These are phyloP conservation scores for Chamaenerion angustifolium DNA, from an alignment of 345 rosid genomes.

Conservation along the genomic window DNA sequence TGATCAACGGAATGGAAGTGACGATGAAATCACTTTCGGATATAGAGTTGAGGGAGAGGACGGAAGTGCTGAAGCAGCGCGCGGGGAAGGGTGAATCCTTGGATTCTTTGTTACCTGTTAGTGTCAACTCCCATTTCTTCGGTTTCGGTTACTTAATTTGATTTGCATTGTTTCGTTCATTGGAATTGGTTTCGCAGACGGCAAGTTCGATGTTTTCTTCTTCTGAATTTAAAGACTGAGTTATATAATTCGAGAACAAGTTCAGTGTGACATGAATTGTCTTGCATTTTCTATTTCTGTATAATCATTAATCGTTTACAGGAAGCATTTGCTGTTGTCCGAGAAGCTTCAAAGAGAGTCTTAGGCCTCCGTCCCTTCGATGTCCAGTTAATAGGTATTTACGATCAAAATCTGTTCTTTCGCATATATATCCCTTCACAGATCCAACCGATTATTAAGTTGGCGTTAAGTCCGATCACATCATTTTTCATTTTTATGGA, in stretches of 20 bases:
- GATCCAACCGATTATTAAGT: too few relatives aligned
- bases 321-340: slow-evolving; percentile 93
- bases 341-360: slow-evolving; percentile 89
- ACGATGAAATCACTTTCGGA: slow-evolving; percentile 51
- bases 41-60: slow-evolving; percentile 53
- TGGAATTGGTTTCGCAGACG: background rate
- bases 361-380: slow-evolving; percentile 87
- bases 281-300: background rate
- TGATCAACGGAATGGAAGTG: slow-evolving; percentile 47
- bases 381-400: slow-evolving; percentile 74
- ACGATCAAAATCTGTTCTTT: background rate
- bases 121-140: slow-evolving; percentile 5
- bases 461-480: too few relatives aligned
- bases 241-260: background rate
- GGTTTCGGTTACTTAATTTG: background rate
- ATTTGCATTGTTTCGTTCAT: background rate
- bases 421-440: background rate
- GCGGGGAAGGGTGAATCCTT: slow-evolving; percentile 65
- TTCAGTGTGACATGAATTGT: background rate
- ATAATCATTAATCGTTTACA: slow-evolving; percentile 10
- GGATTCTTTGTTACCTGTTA: slow-evolving; percentile 80
- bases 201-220: background rate
- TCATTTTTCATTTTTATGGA: too few relatives aligned
- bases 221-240: background rate
- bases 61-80: slow-evolving; percentile 53